Evolutionary conservation across 2,329 filamentous ascomycete species (phyloP), one percentile per base, ranked within the genome.

Genomic region (Phialophora tarda): DNA sequence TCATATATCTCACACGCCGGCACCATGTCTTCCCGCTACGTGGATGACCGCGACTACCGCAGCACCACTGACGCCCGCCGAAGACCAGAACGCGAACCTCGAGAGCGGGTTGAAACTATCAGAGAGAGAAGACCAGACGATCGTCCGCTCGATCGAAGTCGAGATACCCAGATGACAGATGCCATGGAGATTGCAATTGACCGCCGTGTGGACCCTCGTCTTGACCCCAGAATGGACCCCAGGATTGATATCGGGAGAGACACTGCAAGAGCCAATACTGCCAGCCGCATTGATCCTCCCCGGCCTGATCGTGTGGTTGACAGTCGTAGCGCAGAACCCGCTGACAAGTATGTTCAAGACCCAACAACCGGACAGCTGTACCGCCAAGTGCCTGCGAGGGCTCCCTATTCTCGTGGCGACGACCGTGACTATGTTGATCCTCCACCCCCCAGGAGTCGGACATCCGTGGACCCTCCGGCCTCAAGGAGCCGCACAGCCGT

Each of bases 381-480:
- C 41, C 66, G 64, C n/a, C 61, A 67, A 63, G 62, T 70, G 48
- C 44, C 56, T 17, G 47, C 63, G 21, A 64, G 68, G 54, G 65
- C 65, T 47, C 58, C 65, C 21, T 71, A 69, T 65, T 54, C 69
- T 62, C 69, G 66, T 34, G 69, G 38, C 38, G 38, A 72, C 54
- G 65, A 70, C 34, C 69, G 64, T 66, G 71, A 71, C 59, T 56
- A 69, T n/a, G 21, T 61, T 61, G 59, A 61, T 79, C 73, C 78
- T 76, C 73, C 77, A 73, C 69, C 84, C 4, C 41, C 66, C 17
- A 64, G 69, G 47, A 64, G 59, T 59, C 66, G 66, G 48, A 47
- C 59, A 86, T 67, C 86, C 28, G 65, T 70, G 63, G 68, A 70
- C 57, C 23, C 65, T n/a, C 34, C 68, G 26, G 48, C 85, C 10